A percentile compares a stretch with the other conserved stretches of the same genome.
Conservation (phyloP, 768 basidiomycete species). For the Lentinula aciculospora region DNA sequence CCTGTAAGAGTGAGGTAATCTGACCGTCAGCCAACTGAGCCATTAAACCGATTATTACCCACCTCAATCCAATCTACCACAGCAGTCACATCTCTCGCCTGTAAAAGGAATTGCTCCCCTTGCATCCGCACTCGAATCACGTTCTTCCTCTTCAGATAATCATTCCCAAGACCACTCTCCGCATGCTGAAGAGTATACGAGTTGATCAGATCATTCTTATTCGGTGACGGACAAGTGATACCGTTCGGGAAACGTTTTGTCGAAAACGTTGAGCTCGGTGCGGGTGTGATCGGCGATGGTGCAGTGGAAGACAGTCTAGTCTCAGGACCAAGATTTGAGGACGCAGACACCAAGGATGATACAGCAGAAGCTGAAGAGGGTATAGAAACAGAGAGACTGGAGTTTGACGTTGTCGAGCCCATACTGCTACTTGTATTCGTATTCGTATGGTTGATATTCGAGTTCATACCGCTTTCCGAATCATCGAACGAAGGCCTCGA, state of each 20-base stretch:
- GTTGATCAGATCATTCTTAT: constrained; percentile 50
- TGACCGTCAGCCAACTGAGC: not conserved
- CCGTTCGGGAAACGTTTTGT: constrained; percentile 11
- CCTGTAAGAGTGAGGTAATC: constrained; percentile 32
- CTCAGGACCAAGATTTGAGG: not conserved
- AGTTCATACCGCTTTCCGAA: not conserved
- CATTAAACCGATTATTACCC: constrained; percentile 12
- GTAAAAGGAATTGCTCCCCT: constrained; percentile 95
- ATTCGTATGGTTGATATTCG: not conserved
- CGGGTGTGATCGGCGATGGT: not conserved
- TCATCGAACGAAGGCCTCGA: constrained; percentile 16
- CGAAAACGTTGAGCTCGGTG: not conserved
- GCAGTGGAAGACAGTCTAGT: not conserved
- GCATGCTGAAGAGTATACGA: constrained; percentile 83
- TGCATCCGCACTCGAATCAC: constrained; percentile 90
- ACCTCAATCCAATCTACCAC: constrained; percentile 98
- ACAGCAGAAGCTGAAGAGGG: not conserved
- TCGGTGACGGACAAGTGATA: constrained; percentile 32
- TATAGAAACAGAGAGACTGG: constrained; percentile 1
- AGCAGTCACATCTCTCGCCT: constrained; percentile 74
- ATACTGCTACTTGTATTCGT: not conserved
- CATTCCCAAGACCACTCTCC: constrained; percentile 92
- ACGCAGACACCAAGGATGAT: not conserved
- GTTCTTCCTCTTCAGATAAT: constrained; percentile 90
- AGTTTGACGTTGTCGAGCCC: not conserved